Evolutionary conservation across 192 early-diverging fungal species (phyloP), one percentile per base, ranked within the genome.

Genomic region (Blastocladiella britannica): DNA sequence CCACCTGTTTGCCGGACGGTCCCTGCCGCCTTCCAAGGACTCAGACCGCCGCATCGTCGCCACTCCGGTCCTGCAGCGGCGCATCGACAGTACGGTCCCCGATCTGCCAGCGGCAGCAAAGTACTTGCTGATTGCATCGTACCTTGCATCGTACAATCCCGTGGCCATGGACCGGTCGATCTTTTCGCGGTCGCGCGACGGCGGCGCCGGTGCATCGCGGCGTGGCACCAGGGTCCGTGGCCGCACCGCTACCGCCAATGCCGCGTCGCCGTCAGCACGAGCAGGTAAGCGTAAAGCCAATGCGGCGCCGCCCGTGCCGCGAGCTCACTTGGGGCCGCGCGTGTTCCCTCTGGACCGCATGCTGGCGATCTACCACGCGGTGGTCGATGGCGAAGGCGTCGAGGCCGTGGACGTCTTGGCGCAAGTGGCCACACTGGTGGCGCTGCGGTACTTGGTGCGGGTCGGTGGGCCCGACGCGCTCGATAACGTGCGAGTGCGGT

Each of bases 321-420:
- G 87, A 63, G 91, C 93, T 59, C 71, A 94, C 2, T 64, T 90
- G 8, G 94, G 94, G 0, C 92, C 94, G 1, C 91, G 86, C 62
- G 62, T 82, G 5, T 98, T 98, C 72, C 85, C 85, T 0, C 71
- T 98, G n/a, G 92, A 98, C 60, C 78, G 94, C 25, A 84, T 98
- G 87, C 65, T 93, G 62, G 94, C 94, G 47, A 95, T 98, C 52
- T 96, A 96, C 67, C 89, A 93, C 65, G 86, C 81, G 60, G 84
- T 90, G 23, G 68, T 88, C 22, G 80, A 78, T 4, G 80, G 86
- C 31, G 68, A 75, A 4, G 65, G 82, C 5, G 86, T 89, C 22
- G 75, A 79, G 54, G 78, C 72, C 4, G 75, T 91, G 5, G 87
- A 89, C 62, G 77, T 89, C 20, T 77, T 84, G 30, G 64, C 66